Evolutionary conservation across 257 asterid genomes (phyloP).

Genomic region (Solanum gandarillasii): DNA sequence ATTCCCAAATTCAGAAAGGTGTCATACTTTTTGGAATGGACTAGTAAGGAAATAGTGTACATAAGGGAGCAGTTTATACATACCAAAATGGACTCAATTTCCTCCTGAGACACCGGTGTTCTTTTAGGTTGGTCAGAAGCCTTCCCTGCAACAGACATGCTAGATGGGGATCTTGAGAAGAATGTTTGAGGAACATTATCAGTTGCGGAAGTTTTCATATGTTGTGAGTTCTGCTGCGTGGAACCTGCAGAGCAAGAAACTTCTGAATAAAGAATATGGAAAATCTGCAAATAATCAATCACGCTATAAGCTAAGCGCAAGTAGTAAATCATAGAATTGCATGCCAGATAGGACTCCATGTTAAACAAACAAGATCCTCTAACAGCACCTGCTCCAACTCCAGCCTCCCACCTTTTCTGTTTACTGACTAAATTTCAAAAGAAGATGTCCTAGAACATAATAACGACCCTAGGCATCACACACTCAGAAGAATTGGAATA

Average conservation of each 20-base stretch:
- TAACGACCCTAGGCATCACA: background rate
- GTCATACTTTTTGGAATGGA: background rate
- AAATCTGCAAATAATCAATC: background rate
- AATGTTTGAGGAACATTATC: conserved; percentile 31
- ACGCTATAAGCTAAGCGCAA: background rate
- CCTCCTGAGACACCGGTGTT: conserved; percentile 74
- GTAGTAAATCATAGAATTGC: background rate
- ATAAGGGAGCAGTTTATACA: background rate
- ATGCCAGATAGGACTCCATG: background rate
- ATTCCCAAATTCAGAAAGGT: background rate
- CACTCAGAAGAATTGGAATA: background rate
- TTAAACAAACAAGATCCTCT: background rate
- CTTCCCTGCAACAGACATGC: conserved; percentile 53
- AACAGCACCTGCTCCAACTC: background rate
- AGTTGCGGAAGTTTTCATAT: conserved; percentile 20
- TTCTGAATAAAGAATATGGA: background rate
- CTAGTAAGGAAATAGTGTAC: background rate
- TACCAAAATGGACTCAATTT: conserved; percentile 85
- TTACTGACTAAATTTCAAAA: background rate
- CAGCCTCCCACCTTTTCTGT: background rate
- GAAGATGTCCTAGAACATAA: background rate
- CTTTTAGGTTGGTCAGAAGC: conserved; percentile 95
- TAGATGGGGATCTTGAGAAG: conserved; percentile 50
- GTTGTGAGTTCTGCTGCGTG: conserved; percentile 28
- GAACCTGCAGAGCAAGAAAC: conserved; percentile 28